Percentiles rank a stretch among this genome's conserved stretches.
phyloP scores from a whole-genome alignment of 495 filamentous ascomycete species.

The Aspergillus panamensis region DNA sequence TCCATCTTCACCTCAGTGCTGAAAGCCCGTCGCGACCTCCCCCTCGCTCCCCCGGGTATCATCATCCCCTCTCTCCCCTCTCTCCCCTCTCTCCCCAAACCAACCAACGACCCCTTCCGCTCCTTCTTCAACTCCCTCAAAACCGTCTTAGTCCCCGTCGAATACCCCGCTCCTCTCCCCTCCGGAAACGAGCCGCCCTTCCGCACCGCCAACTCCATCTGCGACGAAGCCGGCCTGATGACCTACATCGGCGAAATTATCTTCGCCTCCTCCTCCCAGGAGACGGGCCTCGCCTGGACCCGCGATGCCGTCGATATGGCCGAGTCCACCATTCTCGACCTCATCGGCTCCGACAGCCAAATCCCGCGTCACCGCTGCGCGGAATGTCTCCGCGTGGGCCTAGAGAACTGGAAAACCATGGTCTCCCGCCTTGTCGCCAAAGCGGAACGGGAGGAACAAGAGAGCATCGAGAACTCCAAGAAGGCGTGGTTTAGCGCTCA shows the following conservation, averaged over 20 bases:
- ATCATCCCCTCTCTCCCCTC: slow-evolving; percentile 35
- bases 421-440: slow-evolving; percentile 50
- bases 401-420: slow-evolving; percentile 78
- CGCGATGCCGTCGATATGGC: slow-evolving; percentile 73
- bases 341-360: slow-evolving; percentile 37
- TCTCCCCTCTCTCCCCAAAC: slow-evolving; percentile 52
- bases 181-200: slow-evolving; percentile 63
- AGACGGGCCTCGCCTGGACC: slow-evolving; percentile 78
- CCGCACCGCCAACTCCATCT: slow-evolving; percentile 58
- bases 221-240: slow-evolving; percentile 82
- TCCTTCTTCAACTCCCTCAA: slow-evolving; percentile 33
- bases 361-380: slow-evolving; percentile 53
- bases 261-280: slow-evolving; percentile 60
- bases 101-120: slow-evolving; percentile 53
- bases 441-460: slow-evolving; percentile 46
- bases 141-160: slow-evolving; percentile 46
- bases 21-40: slow-evolving; percentile 59
- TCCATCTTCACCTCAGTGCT: slow-evolving; percentile 86
- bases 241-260: slow-evolving; percentile 92
- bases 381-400: slow-evolving; percentile 66
- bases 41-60: slow-evolving; percentile 22
- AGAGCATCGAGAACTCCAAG: slow-evolving; percentile 34
- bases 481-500: slow-evolving; percentile 51
- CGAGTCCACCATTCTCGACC: slow-evolving; percentile 45
- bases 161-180: slow-evolving; percentile 61